These are phyloP conservation scores for Megacollybia marginata DNA, from an alignment of 768 basidiomycete species.

Conservation along the genomic window DNA sequence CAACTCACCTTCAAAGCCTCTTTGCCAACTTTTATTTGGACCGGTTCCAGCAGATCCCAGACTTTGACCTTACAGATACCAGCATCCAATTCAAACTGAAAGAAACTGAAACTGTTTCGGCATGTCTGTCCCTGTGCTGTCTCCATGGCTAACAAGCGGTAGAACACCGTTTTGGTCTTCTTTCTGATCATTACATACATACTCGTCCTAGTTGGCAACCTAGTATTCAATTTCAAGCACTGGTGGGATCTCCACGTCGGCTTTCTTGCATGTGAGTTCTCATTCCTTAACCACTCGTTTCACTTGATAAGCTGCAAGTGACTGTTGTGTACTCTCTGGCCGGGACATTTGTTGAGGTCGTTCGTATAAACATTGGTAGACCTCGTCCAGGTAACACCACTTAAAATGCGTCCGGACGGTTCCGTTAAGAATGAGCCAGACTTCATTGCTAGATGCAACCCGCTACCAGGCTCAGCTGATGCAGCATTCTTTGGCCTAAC, in stretches of 20 bases:
- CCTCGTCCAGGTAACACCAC: constrained; percentile 13
- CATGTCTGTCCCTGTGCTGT: background rate
- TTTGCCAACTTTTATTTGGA: constrained; percentile 16
- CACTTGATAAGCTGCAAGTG: constrained; percentile 3
- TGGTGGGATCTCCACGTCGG: no score
- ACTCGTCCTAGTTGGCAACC: no score
- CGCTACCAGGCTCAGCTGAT: constrained; percentile 10
- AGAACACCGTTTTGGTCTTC: no score
- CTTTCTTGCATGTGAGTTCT: no score
- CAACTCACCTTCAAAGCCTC: constrained; percentile 3
- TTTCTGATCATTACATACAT: no score
- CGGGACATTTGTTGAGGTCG: constrained; percentile 11
- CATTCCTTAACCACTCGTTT: no score
- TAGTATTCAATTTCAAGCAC: no score
- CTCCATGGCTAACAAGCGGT: background rate
- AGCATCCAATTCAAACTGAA: constrained; percentile 12
- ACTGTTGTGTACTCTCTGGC: constrained; percentile 7
- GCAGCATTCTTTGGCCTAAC: constrained; percentile 14
- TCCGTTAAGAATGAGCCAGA: constrained; percentile 3
- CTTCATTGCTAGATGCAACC: constrained; percentile 16
- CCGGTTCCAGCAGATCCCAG: constrained; percentile 14
- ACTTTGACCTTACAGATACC: constrained; percentile 15
- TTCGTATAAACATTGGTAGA: constrained; percentile 12
- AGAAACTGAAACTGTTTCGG: constrained; percentile 3
- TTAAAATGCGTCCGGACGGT: background rate